Evolutionary conservation across 306 rosid genomes (phyloP).

Genomic region (Ceratonia siliqua): DNA sequence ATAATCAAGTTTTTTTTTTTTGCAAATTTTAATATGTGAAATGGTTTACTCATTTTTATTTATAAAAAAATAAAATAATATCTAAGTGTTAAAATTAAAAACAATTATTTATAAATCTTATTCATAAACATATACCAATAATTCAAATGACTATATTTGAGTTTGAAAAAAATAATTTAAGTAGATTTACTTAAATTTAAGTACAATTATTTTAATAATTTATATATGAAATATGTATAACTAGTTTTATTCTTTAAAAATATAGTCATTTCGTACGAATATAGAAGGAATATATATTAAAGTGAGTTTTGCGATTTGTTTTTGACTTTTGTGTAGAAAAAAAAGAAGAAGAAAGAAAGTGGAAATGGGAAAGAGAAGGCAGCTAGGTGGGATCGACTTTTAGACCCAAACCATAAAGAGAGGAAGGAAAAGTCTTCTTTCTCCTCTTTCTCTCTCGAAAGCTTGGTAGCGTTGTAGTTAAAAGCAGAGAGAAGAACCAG

Average conservation of each 20-base stretch:
- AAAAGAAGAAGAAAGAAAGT: not conserved
- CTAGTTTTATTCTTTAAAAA: not conserved
- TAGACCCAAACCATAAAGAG: constrained; percentile 50
- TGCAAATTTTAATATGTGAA: too few relatives aligned
- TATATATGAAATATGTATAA: not conserved
- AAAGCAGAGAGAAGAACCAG: constrained; percentile 25
- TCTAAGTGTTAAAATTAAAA: too few relatives aligned
- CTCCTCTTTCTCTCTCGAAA: constrained; percentile 1
- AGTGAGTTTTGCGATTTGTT: not conserved
- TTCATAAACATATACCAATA: too few relatives aligned
- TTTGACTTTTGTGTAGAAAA: not conserved
- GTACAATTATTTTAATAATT: too few relatives aligned
- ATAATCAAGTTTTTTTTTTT: too few relatives aligned
- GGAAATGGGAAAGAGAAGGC: constrained; percentile 32
- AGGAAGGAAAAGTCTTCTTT: constrained; percentile 44
- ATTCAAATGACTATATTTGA: too few relatives aligned
- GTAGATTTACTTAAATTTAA: too few relatives aligned
- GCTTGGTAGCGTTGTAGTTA: constrained; percentile 34
- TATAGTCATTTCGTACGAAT: not conserved
- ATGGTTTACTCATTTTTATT: too few relatives aligned
- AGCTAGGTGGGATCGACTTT: constrained; percentile 56
- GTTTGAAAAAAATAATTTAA: too few relatives aligned
- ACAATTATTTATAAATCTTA: too few relatives aligned
- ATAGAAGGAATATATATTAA: not conserved
- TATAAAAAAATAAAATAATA: too few relatives aligned